Base-by-base conservation (phyloP, 192 early-diverging fungal species). In the Kickxella alabastrina region DNA sequence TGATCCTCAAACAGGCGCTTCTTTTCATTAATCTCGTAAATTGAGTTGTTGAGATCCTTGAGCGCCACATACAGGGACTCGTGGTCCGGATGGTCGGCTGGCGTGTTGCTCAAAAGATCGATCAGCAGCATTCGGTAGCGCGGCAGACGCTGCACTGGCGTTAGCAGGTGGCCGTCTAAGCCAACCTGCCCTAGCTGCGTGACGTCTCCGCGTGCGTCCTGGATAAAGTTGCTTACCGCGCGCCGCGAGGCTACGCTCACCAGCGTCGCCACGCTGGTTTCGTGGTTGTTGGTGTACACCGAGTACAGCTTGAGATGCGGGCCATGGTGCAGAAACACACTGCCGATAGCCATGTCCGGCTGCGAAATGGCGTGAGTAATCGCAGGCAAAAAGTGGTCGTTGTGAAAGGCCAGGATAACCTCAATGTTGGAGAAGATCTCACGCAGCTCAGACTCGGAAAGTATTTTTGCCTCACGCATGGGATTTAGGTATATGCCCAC, bases 91-190 rank as follows among this genome's bases (percentile, higher is more conserved):
- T 95, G 88, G 31, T 73, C 71, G 18, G 72, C 65, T 3, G 83
- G 81, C 1, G 93, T 96, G 62, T 77, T 80, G 42, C 82, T 66
- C 12, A 95, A 69, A n/a, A 98, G 83, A 62, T 91, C 85, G 12
- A 85, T 80, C 21, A 98, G 77, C 12, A 97, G 78, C 36, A 99
- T 72, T 18, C 86, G 87, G 68, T 97, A 99, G 70, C 94, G 80
- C 12, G 94, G 93, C 31, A 99, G 81, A 5, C 96, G 84, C 65
- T 99, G 96, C 22, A 99, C 81, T 1, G 96, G 96, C 6, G 95
- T 79, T 18, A 97, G 79, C 42, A 97, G 65, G 62, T 87, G 93
- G 6, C 87, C 82, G 49, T 91, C 85, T 8, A 96, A 82, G 28
- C 78, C 86, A 52, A 94, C 80, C 62, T 94, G 92, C 23, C 78